Base-by-base conservation (phyloP, 805 yeast species). In the Candida vartiovaarae region DNA sequence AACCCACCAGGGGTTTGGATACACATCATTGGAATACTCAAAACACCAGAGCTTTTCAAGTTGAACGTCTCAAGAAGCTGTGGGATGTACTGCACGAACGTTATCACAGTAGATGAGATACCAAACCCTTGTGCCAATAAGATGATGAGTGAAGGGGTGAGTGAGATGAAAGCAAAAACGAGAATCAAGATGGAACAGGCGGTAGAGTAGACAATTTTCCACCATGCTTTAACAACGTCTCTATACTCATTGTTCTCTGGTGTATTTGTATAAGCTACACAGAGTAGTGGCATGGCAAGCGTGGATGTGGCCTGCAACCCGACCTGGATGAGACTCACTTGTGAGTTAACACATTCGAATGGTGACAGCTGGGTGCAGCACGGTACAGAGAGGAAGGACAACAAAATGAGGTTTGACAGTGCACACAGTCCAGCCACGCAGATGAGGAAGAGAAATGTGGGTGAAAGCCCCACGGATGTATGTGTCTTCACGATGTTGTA, bases 1-100 rank as follows among this genome's bases (percentile, higher is more conserved):
- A 75, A 82, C 15, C 95, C 95, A 11, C 96, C 96, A 0, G 96
- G 96, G 20, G 95, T 85, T 60, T 87, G 96, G 50, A 88, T 73
- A 36, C 80, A 65, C 91, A 87, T 84, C 88, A 84, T 85, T 6
- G 79, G 75, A 8, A 85, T 68, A 0, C 95, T 84, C 24, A 87
- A 68, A 1, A 89, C 80, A 8, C 95, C 96, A 0, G 95, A 81
- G 50, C 80, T 89, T 55, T 82, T 81, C 47, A 87, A 68, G 1
- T 48, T 56, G 54, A 70, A 82, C 0, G 95, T 87, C 34, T 90
- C 84, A 49, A 67, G 61, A 8, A 87, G 71, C 61, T 87, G 96
- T 1, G 96, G 96, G 40, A 86, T 64, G 54, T 85, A 87, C 63
- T 87, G 95, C 30, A 81, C 61, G 20, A 78, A 67, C 0, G 95